These are phyloP conservation scores for Stenogyne calaminthoides DNA, from an alignment of 305 asterid species.

Conservation along the genomic window DNA sequence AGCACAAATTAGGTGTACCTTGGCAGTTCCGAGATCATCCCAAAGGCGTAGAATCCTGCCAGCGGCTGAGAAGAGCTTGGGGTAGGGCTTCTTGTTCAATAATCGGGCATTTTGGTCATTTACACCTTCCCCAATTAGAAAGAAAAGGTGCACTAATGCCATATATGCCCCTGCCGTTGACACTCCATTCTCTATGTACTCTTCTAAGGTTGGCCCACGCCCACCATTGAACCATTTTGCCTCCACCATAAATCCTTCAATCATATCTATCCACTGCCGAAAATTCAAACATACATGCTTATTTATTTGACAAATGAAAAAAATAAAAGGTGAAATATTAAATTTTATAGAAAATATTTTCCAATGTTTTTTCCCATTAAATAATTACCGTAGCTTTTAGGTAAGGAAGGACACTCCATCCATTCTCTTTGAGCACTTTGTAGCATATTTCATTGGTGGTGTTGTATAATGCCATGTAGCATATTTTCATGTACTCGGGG, in stretches of 20 bases:
- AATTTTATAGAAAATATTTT: too few relatives aligned
- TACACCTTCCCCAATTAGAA: conserved; percentile 68
- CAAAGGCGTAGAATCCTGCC: conserved; percentile 75
- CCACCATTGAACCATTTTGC: conserved; percentile 66
- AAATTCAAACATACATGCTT: not conserved
- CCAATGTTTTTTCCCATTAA: not conserved
- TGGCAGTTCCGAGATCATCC: conserved; percentile 80
- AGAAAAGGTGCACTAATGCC: conserved; percentile 67
- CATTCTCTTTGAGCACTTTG: conserved; percentile 66
- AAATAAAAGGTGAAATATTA: not conserved
- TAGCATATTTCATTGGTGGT: conserved; percentile 64
- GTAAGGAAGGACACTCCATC: conserved; percentile 57
- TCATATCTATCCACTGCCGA: conserved; percentile 73
- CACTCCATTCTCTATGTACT: conserved; percentile 66
- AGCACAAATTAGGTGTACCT: conserved; percentile 36
- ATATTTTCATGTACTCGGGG: conserved; percentile 74
- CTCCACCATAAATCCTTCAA: conserved; percentile 70
- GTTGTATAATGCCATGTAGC: conserved; percentile 76
- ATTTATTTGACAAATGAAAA: not conserved
- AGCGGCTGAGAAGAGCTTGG: conserved; percentile 53
- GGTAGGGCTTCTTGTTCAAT: conserved; percentile 53
- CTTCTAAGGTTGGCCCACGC: conserved; percentile 53
- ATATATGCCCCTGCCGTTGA: conserved; percentile 66
- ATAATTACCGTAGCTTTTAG: conserved; percentile 50
- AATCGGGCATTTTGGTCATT: conserved; percentile 35